phyloP scores from a whole-genome alignment of 2,329 filamentous ascomycete genomes.

The Monosporascus sp. region DNA sequence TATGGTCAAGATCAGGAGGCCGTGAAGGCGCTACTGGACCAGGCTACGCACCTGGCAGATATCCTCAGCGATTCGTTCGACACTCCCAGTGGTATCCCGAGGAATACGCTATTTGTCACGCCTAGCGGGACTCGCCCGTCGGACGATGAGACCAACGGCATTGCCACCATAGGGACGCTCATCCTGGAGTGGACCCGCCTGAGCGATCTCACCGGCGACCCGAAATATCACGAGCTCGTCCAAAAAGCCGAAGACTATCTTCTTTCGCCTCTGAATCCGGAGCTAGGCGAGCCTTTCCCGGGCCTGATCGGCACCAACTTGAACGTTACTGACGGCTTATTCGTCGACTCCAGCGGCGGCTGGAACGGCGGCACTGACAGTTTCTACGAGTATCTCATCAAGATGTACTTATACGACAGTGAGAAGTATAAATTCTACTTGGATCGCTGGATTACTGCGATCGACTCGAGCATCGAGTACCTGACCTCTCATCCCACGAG shows the following conservation, averaged over 20 bases:
- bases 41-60: constrained; percentile 66
- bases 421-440: constrained; percentile 58
- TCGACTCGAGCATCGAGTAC: constrained; percentile 68
- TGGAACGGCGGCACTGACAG: constrained; percentile 76
- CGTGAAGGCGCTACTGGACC: constrained; percentile 56
- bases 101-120: constrained; percentile 60
- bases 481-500: constrained; percentile 63
- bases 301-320: constrained; percentile 69
- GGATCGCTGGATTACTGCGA: constrained; percentile 70
- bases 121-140: constrained; percentile 41
- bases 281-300: constrained; percentile 64
- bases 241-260: constrained; percentile 67
- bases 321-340: constrained; percentile 58
- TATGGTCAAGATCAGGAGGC: constrained; percentile 39
- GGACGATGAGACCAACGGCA: constrained; percentile 55
- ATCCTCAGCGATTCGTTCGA: constrained; percentile 73
- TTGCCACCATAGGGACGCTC: constrained; percentile 73
- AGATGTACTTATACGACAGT: constrained; percentile 81
- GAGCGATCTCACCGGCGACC: constrained; percentile 66
- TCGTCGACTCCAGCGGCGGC: constrained; percentile 62
- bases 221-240: constrained; percentile 59
- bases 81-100: constrained; percentile 68
- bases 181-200: constrained; percentile 81
- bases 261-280: constrained; percentile 55
- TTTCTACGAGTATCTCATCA: constrained; percentile 87